A percentile compares a stretch with the other conserved stretches of the same genome.
These are phyloP conservation scores for Ilyonectria sp. DNA, from an alignment of 2,329 filamentous ascomycete species.

Conservation along the genomic window DNA sequence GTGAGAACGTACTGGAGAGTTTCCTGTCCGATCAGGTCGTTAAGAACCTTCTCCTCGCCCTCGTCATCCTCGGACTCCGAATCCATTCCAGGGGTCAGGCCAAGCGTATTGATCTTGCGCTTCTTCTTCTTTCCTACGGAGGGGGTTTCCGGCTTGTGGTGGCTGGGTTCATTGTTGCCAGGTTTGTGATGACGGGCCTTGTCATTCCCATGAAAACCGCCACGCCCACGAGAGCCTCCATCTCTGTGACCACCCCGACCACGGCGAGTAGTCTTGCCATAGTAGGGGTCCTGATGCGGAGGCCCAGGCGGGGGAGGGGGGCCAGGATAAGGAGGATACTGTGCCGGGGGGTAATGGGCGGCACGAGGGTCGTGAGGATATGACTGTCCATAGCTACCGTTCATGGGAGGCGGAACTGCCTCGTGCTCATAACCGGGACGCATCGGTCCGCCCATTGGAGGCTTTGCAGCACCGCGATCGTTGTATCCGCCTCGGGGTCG, in stretches of 20 bases:
- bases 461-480: constrained; percentile 60
- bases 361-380: constrained; percentile 59
- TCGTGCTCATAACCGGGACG: constrained; percentile 56
- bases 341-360: constrained; percentile 51
- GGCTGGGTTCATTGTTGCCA: constrained; percentile 50
- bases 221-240: constrained; percentile 59
- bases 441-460: constrained; percentile 49
- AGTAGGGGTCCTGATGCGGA: constrained; percentile 53
- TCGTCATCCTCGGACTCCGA: constrained; percentile 78
- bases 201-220: constrained; percentile 62
- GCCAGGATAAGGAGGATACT: constrained; percentile 59
- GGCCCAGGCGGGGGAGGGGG: constrained; percentile 56
- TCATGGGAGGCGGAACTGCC: constrained; percentile 52
- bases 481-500: constrained; percentile 62
- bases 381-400: constrained; percentile 56
- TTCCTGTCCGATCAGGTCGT: constrained; percentile 69
- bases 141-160: constrained; percentile 57
- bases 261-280: constrained; percentile 54
- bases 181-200: constrained; percentile 57
- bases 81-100: constrained; percentile 77
- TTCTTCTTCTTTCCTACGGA: constrained; percentile 77
- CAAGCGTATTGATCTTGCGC: constrained; percentile 79
- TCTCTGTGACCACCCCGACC: constrained; percentile 56
- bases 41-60: constrained; percentile 78
- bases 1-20: constrained; percentile 65